Evolutionary conservation across 1,284 basidiomycete species (phyloP).

Genomic region (Boletus mariae): DNA sequence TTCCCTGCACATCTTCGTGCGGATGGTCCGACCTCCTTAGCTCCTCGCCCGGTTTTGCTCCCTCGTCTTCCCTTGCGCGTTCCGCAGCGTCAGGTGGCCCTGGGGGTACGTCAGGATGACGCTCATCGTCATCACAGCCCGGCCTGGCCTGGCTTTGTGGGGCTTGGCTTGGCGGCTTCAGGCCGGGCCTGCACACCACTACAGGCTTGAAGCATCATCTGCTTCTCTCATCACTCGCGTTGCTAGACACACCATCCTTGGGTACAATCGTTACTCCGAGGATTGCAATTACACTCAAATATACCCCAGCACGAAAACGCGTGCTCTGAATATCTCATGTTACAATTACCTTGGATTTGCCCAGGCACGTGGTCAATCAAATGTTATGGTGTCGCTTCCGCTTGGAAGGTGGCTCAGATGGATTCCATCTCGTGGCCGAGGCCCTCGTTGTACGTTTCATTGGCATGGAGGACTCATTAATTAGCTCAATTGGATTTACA

Average conservation of each 20-base stretch:
- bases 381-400: constrained; percentile 80
- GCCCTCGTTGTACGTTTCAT: constrained; percentile 88
- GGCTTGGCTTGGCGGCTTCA: too few relatives aligned
- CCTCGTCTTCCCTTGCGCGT: too few relatives aligned
- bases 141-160: too few relatives aligned
- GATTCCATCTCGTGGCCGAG: constrained; percentile 83
- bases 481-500: constrained; percentile 96
- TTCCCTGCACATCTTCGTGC: too few relatives aligned
- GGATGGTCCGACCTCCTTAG: too few relatives aligned
- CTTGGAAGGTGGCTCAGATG: constrained; percentile 80
- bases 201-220: constrained; percentile 31
- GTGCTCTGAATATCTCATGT: constrained; percentile 93
- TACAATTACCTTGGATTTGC: constrained; percentile 99
- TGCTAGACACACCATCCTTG: constrained; percentile 88
- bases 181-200: too few relatives aligned
- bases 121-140: too few relatives aligned
- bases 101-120: too few relatives aligned
- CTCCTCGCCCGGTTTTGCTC: too few relatives aligned
- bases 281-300: constrained; percentile 83
- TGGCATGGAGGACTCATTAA: constrained; percentile 84
- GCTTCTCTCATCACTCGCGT: constrained; percentile 94
- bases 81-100: too few relatives aligned
- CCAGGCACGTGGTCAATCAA: constrained; percentile 80
- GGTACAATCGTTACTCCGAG: constrained; percentile 80
- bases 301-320: constrained; percentile 78